Evolutionary conservation across 257 asterid species (phyloP), one percentile per base, ranked within the genome.

Genomic region (Plantago ovata): DNA sequence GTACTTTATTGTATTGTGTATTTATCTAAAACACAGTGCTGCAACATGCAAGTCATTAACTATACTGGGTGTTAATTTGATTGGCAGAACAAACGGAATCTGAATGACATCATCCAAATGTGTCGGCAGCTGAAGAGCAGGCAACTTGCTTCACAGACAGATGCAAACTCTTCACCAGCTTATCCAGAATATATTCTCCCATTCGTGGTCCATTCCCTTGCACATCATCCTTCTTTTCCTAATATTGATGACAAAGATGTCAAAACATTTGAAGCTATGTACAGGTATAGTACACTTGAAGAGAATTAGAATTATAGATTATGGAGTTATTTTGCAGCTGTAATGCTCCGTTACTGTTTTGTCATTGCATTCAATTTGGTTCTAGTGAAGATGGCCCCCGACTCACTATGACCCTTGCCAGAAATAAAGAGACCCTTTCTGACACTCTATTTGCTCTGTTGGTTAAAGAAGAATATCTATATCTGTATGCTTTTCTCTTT

Each of bases 131-230:
- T 81, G 73, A 89, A 70, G 74, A 81, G 81, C 48, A 84, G 92
- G 11, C 99, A 82, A 47, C 64, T 68, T 72, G 73, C 92, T 49
- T 54, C 84, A 9, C 86, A 81, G 71, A 64, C 78, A 59, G 97
- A 93, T 72, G 65, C 73, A 61, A 75, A 65, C 47, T 61, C 95
- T 65, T 69, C 86, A 36, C 72, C 74, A 22, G 72, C 58, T 57
- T 79, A 81, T 69, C 97, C 99, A 59, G 99, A 93, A 74, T 72
- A 74, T 71, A 69, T 89, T 66, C 86, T 93, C 28, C 85, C 95
- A 60, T 86, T 84, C 55, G 78, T 89, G 81, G 91, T 93, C 76
- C 99, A 93, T 79, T 84, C 92, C 53, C 85, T 93, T 72, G 97
- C 94, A 71, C 85, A 86, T 74, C 89, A 78, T 80, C 81, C 87